Base-by-base conservation (phyloP, 1,284 basidiomycete genomes). In the Somion occarium region DNA sequence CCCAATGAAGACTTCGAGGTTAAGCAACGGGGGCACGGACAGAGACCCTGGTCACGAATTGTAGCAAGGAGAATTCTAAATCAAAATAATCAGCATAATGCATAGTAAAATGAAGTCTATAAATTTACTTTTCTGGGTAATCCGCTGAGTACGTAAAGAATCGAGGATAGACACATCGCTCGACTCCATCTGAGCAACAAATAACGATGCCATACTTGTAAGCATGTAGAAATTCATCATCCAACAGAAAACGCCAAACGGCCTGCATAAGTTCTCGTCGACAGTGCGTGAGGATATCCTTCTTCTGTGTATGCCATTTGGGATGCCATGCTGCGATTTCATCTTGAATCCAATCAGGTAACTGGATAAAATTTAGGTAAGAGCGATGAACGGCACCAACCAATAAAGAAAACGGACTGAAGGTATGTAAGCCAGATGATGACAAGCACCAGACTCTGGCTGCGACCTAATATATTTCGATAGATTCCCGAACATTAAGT, bases 1-100 rank as follows among this genome's bases (percentile, higher is more conserved):
- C 39, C 43, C 3, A 69, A 26, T 3, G 58, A 38, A 1, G 60
- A 2, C 39, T 41, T 56, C 34, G 23, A n/a, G 0, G 61, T 52
- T 0, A 57, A 52, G 52, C 70, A 73, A 2, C 56, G 58, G 3
- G 68, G 67, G 52, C 71, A 73, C 0, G 54, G 53, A 44, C 56
- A 59, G 5, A 38, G 13, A 1, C 47, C 56, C 7, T 58, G 48
- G 13, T 47, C 52, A 11, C 56, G 50, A 9, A 62, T 54, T 1
- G 39, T 47, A 0, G 59, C 53, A 12, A 60, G 27, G 1, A 60
- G 49, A 26, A 61, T 39, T 34, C 61, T 64, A 38, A 19, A 48
- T 19, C 9, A 22, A 12, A 5, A 3, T 12, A 24, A 43, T 41
- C 39, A 41, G 18, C 18, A 18, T 19, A 15, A 19, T 7, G 13